phyloP scores from a whole-genome alignment of 768 basidiomycete species.

The Tephrocybe sp. region DNA sequence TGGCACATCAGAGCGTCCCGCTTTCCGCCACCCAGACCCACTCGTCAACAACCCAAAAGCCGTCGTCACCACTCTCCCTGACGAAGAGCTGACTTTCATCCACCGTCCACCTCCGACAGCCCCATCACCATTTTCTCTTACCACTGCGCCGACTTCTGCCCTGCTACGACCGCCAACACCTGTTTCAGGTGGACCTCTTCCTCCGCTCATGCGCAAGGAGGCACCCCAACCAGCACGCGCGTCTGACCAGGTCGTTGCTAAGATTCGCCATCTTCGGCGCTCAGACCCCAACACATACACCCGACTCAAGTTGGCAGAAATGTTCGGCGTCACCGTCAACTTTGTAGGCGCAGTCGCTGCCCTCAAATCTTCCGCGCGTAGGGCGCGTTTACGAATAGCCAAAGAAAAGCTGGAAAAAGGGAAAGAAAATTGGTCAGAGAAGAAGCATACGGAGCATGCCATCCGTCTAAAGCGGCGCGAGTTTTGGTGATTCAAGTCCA shows the following conservation, averaged over 20 bases:
- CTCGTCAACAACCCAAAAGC: constrained; percentile 51
- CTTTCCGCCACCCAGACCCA: constrained; percentile 56
- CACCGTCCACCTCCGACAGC: constrained; percentile 82
- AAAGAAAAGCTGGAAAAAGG: constrained; percentile 45
- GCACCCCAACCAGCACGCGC: constrained; percentile 34
- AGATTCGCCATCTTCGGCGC: constrained; percentile 57
- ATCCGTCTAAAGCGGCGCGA: constrained; percentile 65
- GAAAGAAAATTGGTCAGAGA: constrained; percentile 69
- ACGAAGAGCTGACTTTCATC: constrained; percentile 69
- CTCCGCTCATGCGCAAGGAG: constrained; percentile 44
- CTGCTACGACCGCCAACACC: constrained; percentile 47
- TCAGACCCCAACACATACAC: constrained; percentile 60
- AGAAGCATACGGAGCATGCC: constrained; percentile 57
- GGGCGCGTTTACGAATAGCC: constrained; percentile 37
- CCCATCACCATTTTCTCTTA: constrained; percentile 70
- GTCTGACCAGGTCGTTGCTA: constrained; percentile 49
- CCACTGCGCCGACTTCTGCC: constrained; percentile 68
- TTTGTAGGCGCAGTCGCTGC: constrained; percentile 69
- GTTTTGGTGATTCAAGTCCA: constrained; percentile 63
- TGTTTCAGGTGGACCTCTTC: constrained; percentile 33
- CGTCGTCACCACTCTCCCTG: constrained; percentile 45
- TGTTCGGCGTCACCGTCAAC: constrained; percentile 68
- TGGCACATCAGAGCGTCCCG: constrained; percentile 51
- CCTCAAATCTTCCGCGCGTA: constrained; percentile 49
- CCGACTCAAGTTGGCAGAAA: constrained; percentile 64